Percentiles rank a stretch among this genome's conserved stretches.
Evolutionary conservation across 1,139 yeast genomes (phyloP).

Genomic region (Geotrichum macrosporum): DNA sequence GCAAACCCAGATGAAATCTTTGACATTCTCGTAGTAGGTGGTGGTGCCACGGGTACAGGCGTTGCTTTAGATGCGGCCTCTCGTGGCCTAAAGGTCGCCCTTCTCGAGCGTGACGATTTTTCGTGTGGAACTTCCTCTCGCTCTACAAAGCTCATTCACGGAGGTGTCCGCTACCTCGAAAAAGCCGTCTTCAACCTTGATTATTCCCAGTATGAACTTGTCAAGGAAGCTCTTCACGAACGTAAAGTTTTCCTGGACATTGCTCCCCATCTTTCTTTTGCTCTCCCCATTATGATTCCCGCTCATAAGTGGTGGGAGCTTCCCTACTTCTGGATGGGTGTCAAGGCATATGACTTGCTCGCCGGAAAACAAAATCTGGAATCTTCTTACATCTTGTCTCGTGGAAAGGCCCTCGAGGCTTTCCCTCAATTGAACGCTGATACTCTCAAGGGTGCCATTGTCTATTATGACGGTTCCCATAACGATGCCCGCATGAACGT

Average conservation of each 20-base stretch:
- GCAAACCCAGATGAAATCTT: constrained; percentile 37
- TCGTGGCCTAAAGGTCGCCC: constrained; percentile 83
- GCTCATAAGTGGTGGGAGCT: constrained; percentile 95
- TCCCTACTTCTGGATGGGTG: constrained; percentile 90
- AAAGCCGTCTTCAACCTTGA: constrained; percentile 85
- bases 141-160: constrained; percentile 97
- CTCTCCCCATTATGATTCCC: constrained; percentile 92
- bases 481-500: constrained; percentile 91
- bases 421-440: constrained; percentile 86
- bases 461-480: constrained; percentile 92
- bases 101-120: constrained; percentile 82
- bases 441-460: constrained; percentile 82
- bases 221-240: constrained; percentile 90
- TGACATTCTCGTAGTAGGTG: constrained; percentile 84
- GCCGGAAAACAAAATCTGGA: constrained; percentile 88
- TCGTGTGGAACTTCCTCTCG: constrained; percentile 91
- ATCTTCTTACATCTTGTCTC: constrained; percentile 68
- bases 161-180: constrained; percentile 93
- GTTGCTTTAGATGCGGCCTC: constrained; percentile 89
- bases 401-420: constrained; percentile 61
- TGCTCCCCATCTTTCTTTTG: constrained; percentile 86
- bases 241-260: constrained; percentile 84
- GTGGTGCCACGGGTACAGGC: constrained; percentile 96
- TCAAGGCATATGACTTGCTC: constrained; percentile 86
- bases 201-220: constrained; percentile 86